phyloP scores from a whole-genome alignment of 2,329 filamentous ascomycete species.

The Botryotinia globosa region DNA sequence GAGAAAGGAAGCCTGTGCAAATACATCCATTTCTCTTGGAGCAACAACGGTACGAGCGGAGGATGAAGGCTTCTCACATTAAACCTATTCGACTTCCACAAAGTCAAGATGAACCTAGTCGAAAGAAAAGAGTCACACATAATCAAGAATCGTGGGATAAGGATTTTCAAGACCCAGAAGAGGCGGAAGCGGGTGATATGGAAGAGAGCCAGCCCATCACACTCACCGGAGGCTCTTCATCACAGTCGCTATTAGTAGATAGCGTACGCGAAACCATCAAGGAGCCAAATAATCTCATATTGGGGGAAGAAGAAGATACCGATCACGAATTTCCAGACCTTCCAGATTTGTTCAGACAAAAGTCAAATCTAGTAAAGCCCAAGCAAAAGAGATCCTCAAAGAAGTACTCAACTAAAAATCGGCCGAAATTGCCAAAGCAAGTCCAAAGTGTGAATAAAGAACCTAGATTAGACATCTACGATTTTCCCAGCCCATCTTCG shows the following conservation, averaged over 20 bases:
- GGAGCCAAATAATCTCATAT: neutral
- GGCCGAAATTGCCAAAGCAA: slow-evolving; percentile 17
- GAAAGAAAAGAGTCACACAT: slow-evolving; percentile 16
- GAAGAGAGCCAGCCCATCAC: slow-evolving; percentile 32
- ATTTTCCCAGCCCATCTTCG: slow-evolving; percentile 43
- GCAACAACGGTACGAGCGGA: slow-evolving; percentile 36
- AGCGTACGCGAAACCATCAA: neutral
- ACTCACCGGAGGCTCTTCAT: slow-evolving; percentile 26
- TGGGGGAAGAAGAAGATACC: slow-evolving; percentile 22
- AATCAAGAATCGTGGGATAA: slow-evolving; percentile 30
- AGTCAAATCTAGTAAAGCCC: neutral
- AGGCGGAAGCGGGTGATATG: slow-evolving; percentile 16
- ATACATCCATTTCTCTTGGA: slow-evolving; percentile 38
- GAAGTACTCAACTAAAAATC: slow-evolving; percentile 30
- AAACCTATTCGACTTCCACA: slow-evolving; percentile 34
- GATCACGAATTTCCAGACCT: slow-evolving; percentile 38
- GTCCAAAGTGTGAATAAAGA: neutral
- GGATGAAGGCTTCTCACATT: slow-evolving; percentile 34
- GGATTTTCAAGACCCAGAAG: slow-evolving; percentile 28
- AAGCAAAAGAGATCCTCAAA: slow-evolving; percentile 22
- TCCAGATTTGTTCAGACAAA: slow-evolving; percentile 28
- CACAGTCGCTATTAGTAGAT: slow-evolving; percentile 20
- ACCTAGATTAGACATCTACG: slow-evolving; percentile 35
- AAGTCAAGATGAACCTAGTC: slow-evolving; percentile 27
- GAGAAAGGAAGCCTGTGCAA: slow-evolving; percentile 38